Percentiles rank a stretch among this genome's conserved stretches.
Conservation (phyloP, 768 basidiomycete species). For the Podaxis sp. region DNA sequence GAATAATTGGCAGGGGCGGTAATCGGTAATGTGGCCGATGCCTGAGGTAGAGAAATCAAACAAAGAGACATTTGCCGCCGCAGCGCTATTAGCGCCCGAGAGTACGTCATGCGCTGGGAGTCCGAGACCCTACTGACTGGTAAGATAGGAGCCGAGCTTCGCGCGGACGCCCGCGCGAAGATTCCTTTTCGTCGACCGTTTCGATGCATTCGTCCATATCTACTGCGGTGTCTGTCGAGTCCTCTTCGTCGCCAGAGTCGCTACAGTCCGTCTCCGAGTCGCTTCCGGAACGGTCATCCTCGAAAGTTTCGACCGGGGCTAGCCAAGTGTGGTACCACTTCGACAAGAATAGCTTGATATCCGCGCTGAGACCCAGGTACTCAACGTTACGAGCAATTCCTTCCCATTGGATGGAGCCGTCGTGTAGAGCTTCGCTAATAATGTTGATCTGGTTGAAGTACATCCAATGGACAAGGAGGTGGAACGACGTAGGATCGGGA, state of each 20-base stretch:
- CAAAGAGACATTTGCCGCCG: background rate
- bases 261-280: conserved; percentile 39
- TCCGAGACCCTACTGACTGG: conserved; percentile 21
- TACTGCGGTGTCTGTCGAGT: conserved; percentile 34
- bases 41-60: conserved; percentile 2
- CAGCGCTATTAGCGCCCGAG: conserved; percentile 2
- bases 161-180: conserved; percentile 14
- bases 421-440: conserved; percentile 68
- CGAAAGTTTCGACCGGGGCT: conserved; percentile 33
- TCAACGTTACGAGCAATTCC: conserved; percentile 88
- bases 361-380: conserved; percentile 74
- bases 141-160: conserved; percentile 37
- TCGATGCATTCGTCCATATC: conserved; percentile 37
- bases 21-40: conserved; percentile 4
- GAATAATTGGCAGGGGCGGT: conserved; percentile 1
- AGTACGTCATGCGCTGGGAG: conserved; percentile 4
- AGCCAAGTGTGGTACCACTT: conserved; percentile 74
- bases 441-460: conserved; percentile 71
- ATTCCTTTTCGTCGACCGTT: conserved; percentile 21
- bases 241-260: conserved; percentile 36
- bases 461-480: conserved; percentile 76
- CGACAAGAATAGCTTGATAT: conserved; percentile 76
- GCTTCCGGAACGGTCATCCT: conserved; percentile 31
- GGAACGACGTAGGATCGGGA: conserved; percentile 72
- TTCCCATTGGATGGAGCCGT: conserved; percentile 75